phyloP scores from a whole-genome alignment of 108 stramenopile genomes.

The Nannochloropsis gaditana region DNA sequence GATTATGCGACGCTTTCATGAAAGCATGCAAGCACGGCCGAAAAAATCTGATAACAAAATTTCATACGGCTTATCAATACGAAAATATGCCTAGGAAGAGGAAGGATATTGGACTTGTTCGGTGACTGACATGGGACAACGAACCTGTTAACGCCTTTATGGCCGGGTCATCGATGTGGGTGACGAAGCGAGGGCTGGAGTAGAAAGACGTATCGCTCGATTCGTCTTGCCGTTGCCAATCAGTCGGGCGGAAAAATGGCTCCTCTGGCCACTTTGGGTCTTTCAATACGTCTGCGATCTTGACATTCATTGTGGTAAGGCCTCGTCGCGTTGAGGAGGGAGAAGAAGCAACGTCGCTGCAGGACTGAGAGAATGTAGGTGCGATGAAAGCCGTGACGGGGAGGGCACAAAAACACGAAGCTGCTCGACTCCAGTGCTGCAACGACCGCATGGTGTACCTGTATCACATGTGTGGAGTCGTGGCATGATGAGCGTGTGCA shows the following conservation, averaged over 20 bases:
- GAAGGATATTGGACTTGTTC: too few species aligned
- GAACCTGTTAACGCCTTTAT: slow-evolving; percentile 36
- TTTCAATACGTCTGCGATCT: slow-evolving; percentile 39
- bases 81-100: too few species aligned
- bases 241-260: slow-evolving; percentile 64
- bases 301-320: slow-evolving; percentile 23
- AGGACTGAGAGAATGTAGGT: background rate
- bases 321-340: background rate
- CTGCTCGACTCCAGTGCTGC: background rate
- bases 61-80: too few species aligned
- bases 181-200: slow-evolving; percentile 66
- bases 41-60: too few species aligned
- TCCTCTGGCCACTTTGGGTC: slow-evolving; percentile 73
- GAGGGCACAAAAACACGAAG: background rate
- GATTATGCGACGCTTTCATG: background rate
- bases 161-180: slow-evolving; percentile 77
- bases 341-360: background rate
- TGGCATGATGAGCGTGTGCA: too few species aligned
- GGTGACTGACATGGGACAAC: too few species aligned
- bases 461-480: too few species aligned
- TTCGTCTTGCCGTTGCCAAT: slow-evolving; percentile 75
- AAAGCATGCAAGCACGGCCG: too few species aligned
- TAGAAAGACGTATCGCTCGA: slow-evolving; percentile 74
- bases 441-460: background rate
- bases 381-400: background rate